These are phyloP conservation scores for Plasmodium gaboni DNA, from an alignment of 169 alveolate genomes.

Conservation along the genomic window DNA sequence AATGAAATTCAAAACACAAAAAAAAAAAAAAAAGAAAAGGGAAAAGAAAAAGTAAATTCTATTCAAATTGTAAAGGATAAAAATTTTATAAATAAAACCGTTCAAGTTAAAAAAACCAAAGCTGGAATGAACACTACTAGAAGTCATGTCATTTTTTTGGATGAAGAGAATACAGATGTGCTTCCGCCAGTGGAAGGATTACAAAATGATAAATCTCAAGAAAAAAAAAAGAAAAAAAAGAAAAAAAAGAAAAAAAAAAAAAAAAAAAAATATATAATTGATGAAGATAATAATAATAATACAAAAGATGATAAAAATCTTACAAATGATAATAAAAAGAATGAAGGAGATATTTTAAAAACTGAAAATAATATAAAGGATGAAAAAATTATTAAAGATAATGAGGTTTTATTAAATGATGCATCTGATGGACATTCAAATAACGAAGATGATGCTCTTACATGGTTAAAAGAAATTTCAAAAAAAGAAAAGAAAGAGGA, in stretches of 20 bases:
- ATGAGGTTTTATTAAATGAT: background rate
- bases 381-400: background rate
- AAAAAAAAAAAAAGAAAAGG: background rate
- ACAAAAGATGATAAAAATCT: background rate
- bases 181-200: background rate
- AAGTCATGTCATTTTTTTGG: conserved; percentile 53
- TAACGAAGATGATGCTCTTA: conserved; percentile 54
- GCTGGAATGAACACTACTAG: conserved; percentile 72
- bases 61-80: conserved; percentile 24
- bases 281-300: background rate
- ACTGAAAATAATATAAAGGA: background rate
- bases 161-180: conserved; percentile 14
- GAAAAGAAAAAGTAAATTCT: conserved; percentile 6
- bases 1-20: background rate
- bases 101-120: conserved; percentile 65
- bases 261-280: background rate
- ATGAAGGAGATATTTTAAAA: background rate
- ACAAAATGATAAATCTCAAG: background rate
- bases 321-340: background rate
- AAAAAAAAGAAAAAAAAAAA: background rate
- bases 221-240: conserved; percentile 1
- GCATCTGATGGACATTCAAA: background rate
- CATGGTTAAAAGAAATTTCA: conserved; percentile 67
- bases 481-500: conserved; percentile 26
- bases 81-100: conserved; percentile 33